Base-by-base conservation (phyloP, 2,329 filamentous ascomycete species). In the Daldinia sp. region DNA sequence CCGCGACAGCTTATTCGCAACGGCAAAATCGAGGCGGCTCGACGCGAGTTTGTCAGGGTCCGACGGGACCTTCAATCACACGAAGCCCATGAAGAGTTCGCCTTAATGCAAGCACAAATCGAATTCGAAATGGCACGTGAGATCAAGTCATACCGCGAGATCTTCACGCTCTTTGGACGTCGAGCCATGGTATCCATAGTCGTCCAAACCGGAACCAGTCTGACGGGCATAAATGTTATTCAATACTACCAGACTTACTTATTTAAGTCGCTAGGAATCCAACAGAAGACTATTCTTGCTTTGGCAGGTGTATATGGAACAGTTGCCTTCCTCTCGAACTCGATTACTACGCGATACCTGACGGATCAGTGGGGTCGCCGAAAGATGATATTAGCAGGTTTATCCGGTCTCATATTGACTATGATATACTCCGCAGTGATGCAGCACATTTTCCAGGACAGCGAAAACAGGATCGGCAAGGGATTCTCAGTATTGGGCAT, bases 361-460 rank as follows among this genome's bases (percentile, higher is more conserved):
- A 84, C 84, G 1, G 87, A 88, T 73, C 85, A 86, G 75, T 89
- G 86, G 86, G 87, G 87, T 48, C 85, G 86, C 39, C 82, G 87
- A 65, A 87, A 86, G 81, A 88, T 89, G 87, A 81, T 89, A 10
- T 74, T 89, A 5, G 72, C 85, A 1, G 87, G 87, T 5, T 74
- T 89, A 2, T 71, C 76, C 4, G 84, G 85, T 0, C 81, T 89
- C 46, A 79, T 88, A 13, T 12, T 87, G n/a, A 82, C 87, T 54
- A 85, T 88, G 72, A 87, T 88, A 59, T 89, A 89, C 70, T 81
- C 86, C 0, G 85, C 87, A 1, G 83, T 88, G 46, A 88, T 89
- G 85, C 87, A 89, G 75, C 80, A 81, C 30, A 75, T 82, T 51
- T 89, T 88, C 73, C 85, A 88, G 72, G 79, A 86, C 67, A 86